Evolutionary conservation across 805 yeast genomes (phyloP), one percentile per base, ranked within the genome.

Genomic region (Monosporozyma yasuniensis): DNA sequence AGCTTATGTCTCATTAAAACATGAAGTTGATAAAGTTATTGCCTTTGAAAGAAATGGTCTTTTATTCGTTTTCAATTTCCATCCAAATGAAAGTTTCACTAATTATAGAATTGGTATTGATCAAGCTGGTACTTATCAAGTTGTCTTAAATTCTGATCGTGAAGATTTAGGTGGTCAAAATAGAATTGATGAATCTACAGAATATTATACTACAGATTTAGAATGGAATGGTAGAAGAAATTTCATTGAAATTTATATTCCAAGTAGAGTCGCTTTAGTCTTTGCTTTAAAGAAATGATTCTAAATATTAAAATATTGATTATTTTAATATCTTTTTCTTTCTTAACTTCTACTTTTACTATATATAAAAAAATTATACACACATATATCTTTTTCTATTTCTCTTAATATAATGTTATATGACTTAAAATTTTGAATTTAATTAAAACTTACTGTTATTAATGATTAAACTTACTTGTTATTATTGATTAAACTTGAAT

Each of bases 71-170:
- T 89, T 90, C 75, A 91, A 93, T 68, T 87, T 93, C 75, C 87
- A 91, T 67, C 95, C 96, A 30, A 77, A 84, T 0, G 72, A 87
- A 50, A 85, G 95, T 2, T 91, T 73, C 67, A 73, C 87, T 1
- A 96, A 88, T 68, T 91, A 90, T 70, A 79, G 95, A 63, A 74
- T 91, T 45, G 98, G 99, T n/a, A 87, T 87, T 19, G 89, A 91
- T 25, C 70, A 60, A 11, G 74, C 91, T 0, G 99, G 98, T 7
- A 72, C 71, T 46, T 91, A 91, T 66, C 76, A 74, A 56, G 74
- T 90, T 47, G 81, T 87, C 27, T 71, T 93, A 59, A 84, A 85
- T 61, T 74, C 90, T 2, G 99, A 91, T 61, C 74, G 75, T 47
- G 67, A 63, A 14, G 74, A 77, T 56, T 87, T 75, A 68, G 96